Base-by-base conservation (phyloP, 306 rosid species). In the Vachellia collinsii region DNA sequence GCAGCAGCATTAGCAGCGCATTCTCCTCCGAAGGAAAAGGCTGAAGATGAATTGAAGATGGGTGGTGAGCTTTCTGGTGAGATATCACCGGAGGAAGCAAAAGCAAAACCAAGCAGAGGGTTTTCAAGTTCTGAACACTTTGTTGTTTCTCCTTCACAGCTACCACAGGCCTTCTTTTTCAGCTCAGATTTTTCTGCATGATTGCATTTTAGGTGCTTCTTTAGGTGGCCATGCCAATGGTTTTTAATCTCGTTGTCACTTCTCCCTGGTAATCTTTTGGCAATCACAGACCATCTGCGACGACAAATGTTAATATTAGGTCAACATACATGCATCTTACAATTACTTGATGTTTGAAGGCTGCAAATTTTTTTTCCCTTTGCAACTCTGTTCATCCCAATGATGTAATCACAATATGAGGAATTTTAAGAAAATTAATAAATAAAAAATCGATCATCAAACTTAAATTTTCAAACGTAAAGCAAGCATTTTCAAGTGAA, bases 241-340 rank as follows among this genome's bases (percentile, higher is more conserved):
- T 89, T 93, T 81, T 93, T 91, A 56, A 93, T 63, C 74, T 91
- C 91, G 48, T 89, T 90, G 82, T 93, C 94, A 3, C 94, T 87
- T 87, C 97, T 89, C 75, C 96, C 97, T 0, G 86, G 50, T 8
- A 93, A 64, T 4, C 70, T 85, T 48, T 86, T 77, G 58, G 95
- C 92, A 66, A 93, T 93, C 51, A 22, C 0, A 9, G 95, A 85
- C 95, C 95, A 91, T 82, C 95, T 91, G 65, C 19, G 1, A 43
- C 16, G 7, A 42, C 13, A 39, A 64, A 64, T 8, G 19, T 39
- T 41, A 66, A 37, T 36, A 3, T 67, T 3, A 9, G 51, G 11
- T 29, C 34, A 29, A 29, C 34, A 29, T 29, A 29, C 34, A 29
- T 29, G 34, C 34, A 29, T 29, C 34, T 29, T 29, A 29, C 34